Evolutionary conservation across 345 rosid genomes (phyloP).

Genomic region (Syzygium jambos): DNA sequence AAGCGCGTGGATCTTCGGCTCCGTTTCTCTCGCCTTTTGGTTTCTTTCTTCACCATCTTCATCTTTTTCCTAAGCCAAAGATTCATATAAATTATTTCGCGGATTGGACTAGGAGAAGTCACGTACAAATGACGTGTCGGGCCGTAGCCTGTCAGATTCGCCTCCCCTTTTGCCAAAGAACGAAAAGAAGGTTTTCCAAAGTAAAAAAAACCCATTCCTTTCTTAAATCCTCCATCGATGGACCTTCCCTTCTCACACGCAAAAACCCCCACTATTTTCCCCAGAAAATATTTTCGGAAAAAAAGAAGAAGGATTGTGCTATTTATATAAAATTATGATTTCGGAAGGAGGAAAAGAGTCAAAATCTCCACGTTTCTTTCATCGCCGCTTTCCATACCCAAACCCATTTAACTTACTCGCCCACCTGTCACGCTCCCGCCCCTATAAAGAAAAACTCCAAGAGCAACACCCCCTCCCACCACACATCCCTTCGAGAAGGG

Average conservation of each 20-base stretch:
- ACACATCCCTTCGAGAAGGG: not conserved
- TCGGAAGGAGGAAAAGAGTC: not conserved
- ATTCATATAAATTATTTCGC: not conserved
- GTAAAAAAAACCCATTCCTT: not conserved
- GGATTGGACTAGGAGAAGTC: not conserved
- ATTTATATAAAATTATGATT: not conserved
- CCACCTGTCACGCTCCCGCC: not conserved
- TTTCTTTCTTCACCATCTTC: not conserved
- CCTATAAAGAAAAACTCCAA: not conserved
- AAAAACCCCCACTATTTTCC: not conserved
- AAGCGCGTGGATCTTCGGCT: not conserved
- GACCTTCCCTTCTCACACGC: not conserved
- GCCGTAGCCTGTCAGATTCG: not conserved
- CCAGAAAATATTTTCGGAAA: not conserved
- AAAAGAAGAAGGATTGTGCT: not conserved
- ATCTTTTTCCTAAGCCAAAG: not conserved
- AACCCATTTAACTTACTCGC: not conserved
- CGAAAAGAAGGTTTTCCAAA: no score
- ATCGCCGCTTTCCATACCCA: not conserved
- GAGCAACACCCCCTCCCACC: not conserved
- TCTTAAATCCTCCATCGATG: not conserved
- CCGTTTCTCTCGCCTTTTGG: not conserved
- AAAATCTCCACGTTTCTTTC: not conserved
- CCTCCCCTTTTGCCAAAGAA: not conserved
- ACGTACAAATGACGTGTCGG: not conserved